Conservation (phyloP, 148 eudicot genomes). For the Vaccinium myrtillus region DNA sequence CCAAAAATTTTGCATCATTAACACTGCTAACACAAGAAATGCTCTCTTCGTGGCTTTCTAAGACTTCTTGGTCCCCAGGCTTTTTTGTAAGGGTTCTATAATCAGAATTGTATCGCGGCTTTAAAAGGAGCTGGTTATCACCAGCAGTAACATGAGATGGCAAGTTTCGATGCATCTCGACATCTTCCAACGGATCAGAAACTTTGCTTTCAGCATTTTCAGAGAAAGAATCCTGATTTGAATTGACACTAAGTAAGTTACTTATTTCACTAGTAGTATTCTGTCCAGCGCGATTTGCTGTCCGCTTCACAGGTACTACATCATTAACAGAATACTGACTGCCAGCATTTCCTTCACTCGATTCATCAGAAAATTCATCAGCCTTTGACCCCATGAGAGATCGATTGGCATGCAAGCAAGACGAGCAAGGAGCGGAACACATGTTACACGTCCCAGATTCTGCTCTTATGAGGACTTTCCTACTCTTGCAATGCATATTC, state of each 20-base stretch:
- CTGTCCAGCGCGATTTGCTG: slow-evolving; percentile 18
- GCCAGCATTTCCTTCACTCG: slow-evolving; percentile 28
- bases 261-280: slow-evolving; percentile 29
- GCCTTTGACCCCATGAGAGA: slow-evolving; percentile 36
- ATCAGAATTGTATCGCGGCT: slow-evolving; percentile 16
- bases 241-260: slow-evolving; percentile 24
- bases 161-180: slow-evolving; percentile 25
- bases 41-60: slow-evolving; percentile 33
- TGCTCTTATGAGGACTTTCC: slow-evolving; percentile 20
- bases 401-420: slow-evolving; percentile 38
- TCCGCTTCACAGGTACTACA: slow-evolving; percentile 19
- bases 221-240: slow-evolving; percentile 26
- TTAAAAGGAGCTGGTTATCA: slow-evolving; percentile 10
- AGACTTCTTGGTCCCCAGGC: slow-evolving; percentile 23
- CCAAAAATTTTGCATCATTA: slow-evolving; percentile 24
- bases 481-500: slow-evolving; percentile 27
- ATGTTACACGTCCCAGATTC: slow-evolving; percentile 40
- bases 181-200: slow-evolving; percentile 28
- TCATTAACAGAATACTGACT: slow-evolving; percentile 33
- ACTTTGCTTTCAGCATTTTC: slow-evolving; percentile 32
- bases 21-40: slow-evolving; percentile 32
- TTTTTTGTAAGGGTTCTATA: slow-evolving; percentile 19
- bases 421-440: slow-evolving; percentile 44
- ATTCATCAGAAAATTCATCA: slow-evolving; percentile 44
- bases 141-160: slow-evolving; percentile 17